Evolutionary conservation across 805 yeast genomes (phyloP).

Genomic region (Lachancea meyersii): DNA sequence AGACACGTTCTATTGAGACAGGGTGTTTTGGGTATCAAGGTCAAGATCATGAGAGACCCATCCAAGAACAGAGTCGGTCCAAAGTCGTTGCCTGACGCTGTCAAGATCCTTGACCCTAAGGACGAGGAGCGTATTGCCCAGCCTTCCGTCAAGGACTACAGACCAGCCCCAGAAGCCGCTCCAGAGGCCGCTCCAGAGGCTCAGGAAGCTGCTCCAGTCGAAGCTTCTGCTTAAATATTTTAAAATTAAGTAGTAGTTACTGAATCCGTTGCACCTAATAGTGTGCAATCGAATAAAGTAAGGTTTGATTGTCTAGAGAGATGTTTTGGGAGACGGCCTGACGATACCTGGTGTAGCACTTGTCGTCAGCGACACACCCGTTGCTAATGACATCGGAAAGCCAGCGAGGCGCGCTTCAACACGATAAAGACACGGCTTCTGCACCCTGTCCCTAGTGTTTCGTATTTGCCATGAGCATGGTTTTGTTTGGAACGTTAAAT

Average conservation of each 20-base stretch:
- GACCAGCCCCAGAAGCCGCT: constrained; percentile 32
- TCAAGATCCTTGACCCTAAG: constrained; percentile 88
- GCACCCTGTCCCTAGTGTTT: too few species aligned
- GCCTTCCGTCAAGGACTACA: constrained; percentile 78
- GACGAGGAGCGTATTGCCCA: constrained; percentile 78
- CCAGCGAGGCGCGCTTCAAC: too few species aligned
- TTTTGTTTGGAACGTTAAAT: too few species aligned
- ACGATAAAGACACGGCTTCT: too few species aligned
- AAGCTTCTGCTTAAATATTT: constrained; percentile 20
- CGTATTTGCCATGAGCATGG: too few species aligned
- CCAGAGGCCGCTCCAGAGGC: constrained; percentile 18
- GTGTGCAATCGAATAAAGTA: neutral
- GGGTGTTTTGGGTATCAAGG: constrained; percentile 99
- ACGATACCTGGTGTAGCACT: too few species aligned
- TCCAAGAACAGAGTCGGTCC: constrained; percentile 79
- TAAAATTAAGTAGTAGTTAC: constrained; percentile 3
- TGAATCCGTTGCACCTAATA: neutral
- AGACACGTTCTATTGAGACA: constrained; percentile 99
- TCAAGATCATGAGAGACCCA: constrained; percentile 99
- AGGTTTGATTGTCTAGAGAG: neutral
- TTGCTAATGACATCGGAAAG: too few species aligned
- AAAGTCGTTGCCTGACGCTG: constrained; percentile 91
- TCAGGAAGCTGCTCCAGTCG: constrained; percentile 12
- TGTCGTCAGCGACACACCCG: too few species aligned
- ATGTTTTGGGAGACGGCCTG: too few species aligned